Evolutionary conservation across 768 basidiomycete species (phyloP).

Genomic region (Rhizopogon vinicolor): DNA sequence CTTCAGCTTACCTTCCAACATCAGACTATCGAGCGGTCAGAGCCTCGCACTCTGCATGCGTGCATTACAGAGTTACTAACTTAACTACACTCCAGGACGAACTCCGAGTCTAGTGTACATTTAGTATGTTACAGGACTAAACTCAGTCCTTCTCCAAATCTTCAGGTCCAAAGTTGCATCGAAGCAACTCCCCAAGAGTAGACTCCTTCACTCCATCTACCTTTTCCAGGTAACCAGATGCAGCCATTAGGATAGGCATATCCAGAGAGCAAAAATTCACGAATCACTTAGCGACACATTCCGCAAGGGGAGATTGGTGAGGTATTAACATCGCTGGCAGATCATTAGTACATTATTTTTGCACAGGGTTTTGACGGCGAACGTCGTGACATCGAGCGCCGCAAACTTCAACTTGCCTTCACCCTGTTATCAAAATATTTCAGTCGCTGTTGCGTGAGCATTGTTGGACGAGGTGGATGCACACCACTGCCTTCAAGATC

Average conservation of each 20-base stretch:
- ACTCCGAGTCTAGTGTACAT: too few species aligned
- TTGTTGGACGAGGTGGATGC: constrained; percentile 22
- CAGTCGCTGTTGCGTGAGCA: background rate
- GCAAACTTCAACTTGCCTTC: constrained; percentile 68
- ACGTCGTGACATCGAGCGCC: constrained; percentile 82
- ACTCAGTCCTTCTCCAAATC: constrained; percentile 43
- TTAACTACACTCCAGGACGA: too few species aligned
- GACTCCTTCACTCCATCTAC: constrained; percentile 48
- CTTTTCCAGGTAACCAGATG: constrained; percentile 51
- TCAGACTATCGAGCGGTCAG: too few species aligned
- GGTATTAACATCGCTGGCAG: constrained; percentile 55
- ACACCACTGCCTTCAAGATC: constrained; percentile 87
- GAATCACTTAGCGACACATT: constrained; percentile 86
- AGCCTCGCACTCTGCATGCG: too few species aligned
- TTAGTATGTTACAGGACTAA: too few species aligned
- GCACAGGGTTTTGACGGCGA: constrained; percentile 17
- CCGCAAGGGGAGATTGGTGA: constrained; percentile 81
- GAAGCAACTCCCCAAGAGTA: constrained; percentile 71
- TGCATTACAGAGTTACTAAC: too few species aligned
- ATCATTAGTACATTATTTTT: background rate
- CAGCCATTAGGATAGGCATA: constrained; percentile 71
- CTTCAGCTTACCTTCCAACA: constrained; percentile 52
- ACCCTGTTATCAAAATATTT: constrained; percentile 45
- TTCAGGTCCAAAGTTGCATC: constrained; percentile 86
- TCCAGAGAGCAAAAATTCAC: constrained; percentile 77